Evolutionary conservation across 768 basidiomycete genomes (phyloP).

Genomic region (Termitomyces titanicus): DNA sequence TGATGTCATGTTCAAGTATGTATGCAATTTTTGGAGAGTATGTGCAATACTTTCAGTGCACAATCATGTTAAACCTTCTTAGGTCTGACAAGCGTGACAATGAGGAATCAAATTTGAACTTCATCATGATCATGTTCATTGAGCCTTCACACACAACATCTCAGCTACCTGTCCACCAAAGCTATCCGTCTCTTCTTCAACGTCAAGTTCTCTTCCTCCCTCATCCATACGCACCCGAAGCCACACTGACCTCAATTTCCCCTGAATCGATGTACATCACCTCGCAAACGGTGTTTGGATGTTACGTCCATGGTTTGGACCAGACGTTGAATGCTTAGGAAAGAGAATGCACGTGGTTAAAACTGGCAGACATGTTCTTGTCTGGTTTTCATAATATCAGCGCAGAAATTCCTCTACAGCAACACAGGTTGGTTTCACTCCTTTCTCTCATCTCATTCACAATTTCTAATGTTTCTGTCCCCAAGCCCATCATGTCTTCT

Average conservation of each 20-base stretch:
- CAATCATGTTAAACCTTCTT: too few species aligned
- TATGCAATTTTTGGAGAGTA: too few species aligned
- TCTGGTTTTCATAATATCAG: slow-evolving; percentile 56
- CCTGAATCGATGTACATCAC: slow-evolving; percentile 47
- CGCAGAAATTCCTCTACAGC: slow-evolving; percentile 27
- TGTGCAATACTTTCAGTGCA: too few species aligned
- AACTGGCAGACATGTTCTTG: slow-evolving; percentile 54
- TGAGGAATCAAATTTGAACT: too few species aligned
- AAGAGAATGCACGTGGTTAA: slow-evolving; percentile 22
- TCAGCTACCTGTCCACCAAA: slow-evolving; percentile 20
- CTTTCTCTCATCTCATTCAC: not conserved
- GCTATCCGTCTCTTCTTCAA: slow-evolving; percentile 26
- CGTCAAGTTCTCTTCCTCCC: slow-evolving; percentile 40
- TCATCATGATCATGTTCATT: too few species aligned
- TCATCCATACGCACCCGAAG: slow-evolving; percentile 44
- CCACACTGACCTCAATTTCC: slow-evolving; percentile 27
- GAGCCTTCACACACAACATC: too few species aligned
- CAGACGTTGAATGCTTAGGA: not conserved
- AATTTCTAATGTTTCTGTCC: not conserved
- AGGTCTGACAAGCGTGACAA: too few species aligned
- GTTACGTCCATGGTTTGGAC: not conserved
- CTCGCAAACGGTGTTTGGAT: slow-evolving; percentile 5
- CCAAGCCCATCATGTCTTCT: slow-evolving; percentile 19
- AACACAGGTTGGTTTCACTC: slow-evolving; percentile 24
- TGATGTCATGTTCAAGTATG: slow-evolving; percentile 72